Evolutionary conservation across 495 filamentous ascomycete species (phyloP), one percentile per base, ranked within the genome.

Genomic region (Xylaria nigripes): DNA sequence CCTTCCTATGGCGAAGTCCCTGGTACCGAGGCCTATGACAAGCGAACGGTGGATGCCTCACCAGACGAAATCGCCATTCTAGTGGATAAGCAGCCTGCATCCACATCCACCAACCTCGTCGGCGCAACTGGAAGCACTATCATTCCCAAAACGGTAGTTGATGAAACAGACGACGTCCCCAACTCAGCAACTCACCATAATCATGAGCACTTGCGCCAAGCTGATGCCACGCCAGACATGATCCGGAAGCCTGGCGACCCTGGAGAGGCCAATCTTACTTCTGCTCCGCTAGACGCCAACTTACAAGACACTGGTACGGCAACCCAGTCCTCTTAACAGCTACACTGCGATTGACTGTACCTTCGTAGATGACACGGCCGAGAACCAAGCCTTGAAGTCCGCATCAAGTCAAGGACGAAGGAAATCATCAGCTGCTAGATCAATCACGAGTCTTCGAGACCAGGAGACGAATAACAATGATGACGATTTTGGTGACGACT

Each of bases 1-100:
- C 78, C 78, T 15, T 86, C 86, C 58, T 78, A 94, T 69, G 91
- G 92, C 18, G 91, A 96, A 59, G 79, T 95, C 19, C 90, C 90
- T 19, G 90, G 92, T 15, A 95, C 92, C 2, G 70, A 77, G 45
- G 90, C 87, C 44, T 86, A 89, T 65, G 73, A 84, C 48, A 72
- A 84, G 67, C 82, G 89, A 50, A 83, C 82, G 60, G 83, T 81
- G 18, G 92, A 97, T 74, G 91, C 92, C 23, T 79, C 83, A 36
- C 93, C 93, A 12, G 93, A 96, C 65, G 76, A 78, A 60, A 76
- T 78, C 56, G 75, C 75, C 54, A 68, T 76, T 55, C 62, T 81
- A 22, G 69, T 71, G n/a, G 79, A 79, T 30, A 48, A 58, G 29
- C 60, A 61, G 40, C 65, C 63, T 55, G 59, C 68, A 18, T 55